These are phyloP conservation scores for Umbellularia californica DNA, from an alignment of 164 flowering plant genomes.

Conservation along the genomic window DNA sequence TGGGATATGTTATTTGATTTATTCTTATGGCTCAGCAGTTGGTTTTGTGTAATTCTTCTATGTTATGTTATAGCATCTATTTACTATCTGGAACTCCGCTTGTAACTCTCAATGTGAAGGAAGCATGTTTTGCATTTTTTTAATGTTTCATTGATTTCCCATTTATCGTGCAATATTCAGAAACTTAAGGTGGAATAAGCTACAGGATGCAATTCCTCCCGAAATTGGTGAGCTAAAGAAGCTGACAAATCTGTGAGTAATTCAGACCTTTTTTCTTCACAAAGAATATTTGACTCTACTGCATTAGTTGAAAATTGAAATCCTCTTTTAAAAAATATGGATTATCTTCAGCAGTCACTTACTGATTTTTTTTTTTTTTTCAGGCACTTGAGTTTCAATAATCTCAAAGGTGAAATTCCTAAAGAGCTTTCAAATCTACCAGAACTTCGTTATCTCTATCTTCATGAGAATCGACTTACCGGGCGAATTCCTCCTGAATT, in stretches of 20 bases:
- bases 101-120: too few relatives aligned
- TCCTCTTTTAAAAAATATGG: background rate
- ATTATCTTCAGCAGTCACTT: background rate
- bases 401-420: conserved; percentile 95
- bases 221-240: conserved; percentile 94
- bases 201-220: conserved; percentile 91
- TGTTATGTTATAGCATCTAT: too few relatives aligned
- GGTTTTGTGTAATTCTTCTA: background rate
- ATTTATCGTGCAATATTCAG: conserved; percentile 25
- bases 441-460: conserved; percentile 82
- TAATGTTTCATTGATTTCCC: background rate
- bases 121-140: too few relatives aligned
- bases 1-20: background rate
- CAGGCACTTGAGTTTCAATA: conserved; percentile 95
- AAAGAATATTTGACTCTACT: too few relatives aligned
- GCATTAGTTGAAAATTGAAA: too few relatives aligned
- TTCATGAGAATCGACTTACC: conserved; percentile 79
- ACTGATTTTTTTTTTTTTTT: background rate
- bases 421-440: conserved; percentile 93
- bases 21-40: background rate
- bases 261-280: background rate
- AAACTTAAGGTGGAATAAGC: conserved; percentile 96
- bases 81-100: too few relatives aligned
- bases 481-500: conserved; percentile 91
- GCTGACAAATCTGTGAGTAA: conserved; percentile 84